phyloP scores from a whole-genome alignment of 2,329 filamentous ascomycete species.

The Diaporthe sp. region DNA sequence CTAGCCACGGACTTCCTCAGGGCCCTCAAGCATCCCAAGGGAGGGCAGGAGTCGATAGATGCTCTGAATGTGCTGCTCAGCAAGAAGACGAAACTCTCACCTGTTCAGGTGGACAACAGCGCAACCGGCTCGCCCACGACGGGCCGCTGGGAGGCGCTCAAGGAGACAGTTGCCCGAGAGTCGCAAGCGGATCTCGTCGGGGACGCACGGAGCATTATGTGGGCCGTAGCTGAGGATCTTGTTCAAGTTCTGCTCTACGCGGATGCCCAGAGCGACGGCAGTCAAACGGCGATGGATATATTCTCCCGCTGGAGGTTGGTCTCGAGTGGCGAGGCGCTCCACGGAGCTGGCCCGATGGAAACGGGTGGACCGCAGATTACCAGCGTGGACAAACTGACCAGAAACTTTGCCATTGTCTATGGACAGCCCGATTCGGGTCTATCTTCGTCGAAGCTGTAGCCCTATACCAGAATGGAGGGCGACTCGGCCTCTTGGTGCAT shows the following conservation, averaged over 20 bases:
- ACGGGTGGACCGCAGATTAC: not conserved
- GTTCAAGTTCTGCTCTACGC: not conserved
- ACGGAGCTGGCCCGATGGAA: too few relatives aligned
- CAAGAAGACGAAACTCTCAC: not conserved
- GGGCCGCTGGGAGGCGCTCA: not conserved
- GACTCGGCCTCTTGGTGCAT: too few relatives aligned
- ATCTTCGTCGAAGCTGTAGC: not conserved
- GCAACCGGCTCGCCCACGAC: too few relatives aligned
- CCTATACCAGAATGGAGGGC: too few relatives aligned
- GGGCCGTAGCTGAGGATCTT: not conserved
- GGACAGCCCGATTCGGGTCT: not conserved
- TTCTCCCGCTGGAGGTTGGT: not conserved
- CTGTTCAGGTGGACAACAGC: not conserved
- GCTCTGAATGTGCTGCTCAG: not conserved
- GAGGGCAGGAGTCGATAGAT: not conserved
- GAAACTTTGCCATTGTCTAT: not conserved
- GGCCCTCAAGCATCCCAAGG: conserved; percentile 57
- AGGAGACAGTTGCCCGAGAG: not conserved
- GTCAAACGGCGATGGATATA: not conserved
- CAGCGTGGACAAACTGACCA: not conserved
- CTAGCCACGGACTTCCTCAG: conserved; percentile 67
- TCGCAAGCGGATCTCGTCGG: not conserved
- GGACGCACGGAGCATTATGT: not conserved
- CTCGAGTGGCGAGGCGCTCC: too few relatives aligned
- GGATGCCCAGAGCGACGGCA: not conserved